Evolutionary conservation across 2,329 filamentous ascomycete species (phyloP), one percentile per base, ranked within the genome.

Genomic region (Xylaria sp.): DNA sequence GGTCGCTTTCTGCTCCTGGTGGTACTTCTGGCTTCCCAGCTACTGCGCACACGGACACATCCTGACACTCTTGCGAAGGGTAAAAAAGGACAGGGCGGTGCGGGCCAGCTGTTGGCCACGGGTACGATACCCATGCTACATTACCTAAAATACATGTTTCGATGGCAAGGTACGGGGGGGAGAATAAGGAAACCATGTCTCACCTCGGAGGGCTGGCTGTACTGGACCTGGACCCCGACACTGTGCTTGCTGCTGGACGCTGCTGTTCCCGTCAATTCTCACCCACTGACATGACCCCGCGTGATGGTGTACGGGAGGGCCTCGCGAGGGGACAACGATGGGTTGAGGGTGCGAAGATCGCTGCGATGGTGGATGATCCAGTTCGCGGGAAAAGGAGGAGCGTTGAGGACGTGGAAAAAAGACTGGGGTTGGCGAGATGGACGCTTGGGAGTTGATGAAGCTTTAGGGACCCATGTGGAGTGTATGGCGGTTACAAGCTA

Each of bases 31-130:
- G 63, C 32, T 60, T 39, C 36, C 41, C 34, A 56, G 64, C 56
- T 57, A 39, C 61, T 48, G 30, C 60, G 72, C 71, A 68, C 68
- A 68, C 71, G 46, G 68, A 67, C 70, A 59, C 59, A 65, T 55
- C 62, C 65, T 70, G 68, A 67, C 70, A 70, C 63, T 66, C 58
- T 50, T 61, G 58, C 43, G 61, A 64, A 55, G 43, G 62, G 60
- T 55, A 66, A 65, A 70, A 73, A 70, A 66, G 70, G 66, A 70
- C 71, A 76, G 74, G 74, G 75, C 75, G 73, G 74, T 76, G 75
- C 75, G 75, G 74, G 72, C 75, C 74, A 77, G 70, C 73, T 70
- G 75, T 70, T 76, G 72, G 74, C 66, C 70, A 72, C 71, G 67
- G 71, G 73, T 72, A 72, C 71, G 53, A 30, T 67, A 67, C 70